Evolutionary conservation across 441 rosid species (phyloP), one percentile per base, ranked within the genome.

Genomic region (Jatropha podagrica): DNA sequence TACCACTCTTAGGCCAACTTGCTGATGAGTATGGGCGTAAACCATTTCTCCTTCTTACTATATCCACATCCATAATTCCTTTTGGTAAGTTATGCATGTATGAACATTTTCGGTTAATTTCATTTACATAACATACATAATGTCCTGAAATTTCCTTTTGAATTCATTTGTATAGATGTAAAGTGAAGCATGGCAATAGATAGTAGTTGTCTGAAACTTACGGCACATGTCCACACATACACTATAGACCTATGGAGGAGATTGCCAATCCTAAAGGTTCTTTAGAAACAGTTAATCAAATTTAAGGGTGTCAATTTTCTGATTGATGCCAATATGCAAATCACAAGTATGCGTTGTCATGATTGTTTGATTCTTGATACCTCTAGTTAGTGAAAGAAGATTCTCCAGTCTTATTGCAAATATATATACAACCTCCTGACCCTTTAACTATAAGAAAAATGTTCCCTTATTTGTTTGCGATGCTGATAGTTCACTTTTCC

Each of bases 21-120:
- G 89, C 89, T 3, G 89, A 87, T 67, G 89, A 88, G 68, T 76
- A 78, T 18, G 91, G 91, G 68, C 88, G 88, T 32, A 88, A 88
- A 75, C 86, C 85, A 0, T 63, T 88, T 73, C 86, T 87, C 49
- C 77, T 85, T 40, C 77, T 88, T 17, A 84, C 88, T 37, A 49
- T 84, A 58, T 88, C 89, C 12, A 82, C 87, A 14, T 68, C 84
- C 75, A 84, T 88, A 48, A 32, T 88, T 67, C 91, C 89, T 73
- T 81, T 86, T 18, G 84, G 91, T 88, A 86, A 40, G 83, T 70
- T 67, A 20, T 14, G 23, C 3, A 52, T 32, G 32, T 32, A 32
- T 37, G 63, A 42, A 65, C 41, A 15, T 71, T 4, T 14, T 63
- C 51, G 17, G 7, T 7, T 46, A 46, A 9, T 2, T 46, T 46